Evolutionary conservation across 306 rosid species (phyloP), one percentile per base, ranked within the genome.

Genomic region (Pueraria montana): DNA sequence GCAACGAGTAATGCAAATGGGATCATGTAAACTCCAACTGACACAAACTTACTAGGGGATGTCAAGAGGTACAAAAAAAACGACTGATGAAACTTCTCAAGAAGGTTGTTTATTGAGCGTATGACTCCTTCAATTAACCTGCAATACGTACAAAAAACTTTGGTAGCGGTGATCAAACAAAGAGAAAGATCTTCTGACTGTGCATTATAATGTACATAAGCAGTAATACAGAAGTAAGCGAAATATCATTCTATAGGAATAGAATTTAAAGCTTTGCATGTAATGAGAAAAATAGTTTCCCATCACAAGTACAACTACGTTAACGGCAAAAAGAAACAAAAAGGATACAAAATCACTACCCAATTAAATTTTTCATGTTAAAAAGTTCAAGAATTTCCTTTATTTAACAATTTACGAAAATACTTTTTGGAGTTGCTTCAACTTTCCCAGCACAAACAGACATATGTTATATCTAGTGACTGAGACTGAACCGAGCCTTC

Each of bases 1-100:
- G 94, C 98, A 78, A 91, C 88, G 21, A 96, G 96, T 21, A 96
- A 90, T 2, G 92, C 98, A 82, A 96, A 93, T 40, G 98, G 89
- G 80, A 96, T 96, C 97, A 93, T 96, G 91, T 96, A 96, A 87
- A 92, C 94, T 68, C 97, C 99, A 46, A 93, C 97, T 0, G 98
- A 94, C 70, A 96, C 96, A 89, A 92, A 96, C 84, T 96, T 96
- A 83, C 94, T 79, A 16, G 99, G 95, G 18, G 97, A 89, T 11
- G 97, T 90, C 83, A 96, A 77, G 65, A 93, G 93, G 89, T 96
- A 96, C 53, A 92, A 89, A 76, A 96, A 96, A 77, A 92, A 93
- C 43, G 99, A 96, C 80, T 96, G 99, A 58, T 96, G 99, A 85
- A 94, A 93, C 88, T 96, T 96, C 89, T 96, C 98, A 4, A 94